phyloP scores from a whole-genome alignment of 495 filamentous ascomycete genomes.

The Parathielavia appendiculata region DNA sequence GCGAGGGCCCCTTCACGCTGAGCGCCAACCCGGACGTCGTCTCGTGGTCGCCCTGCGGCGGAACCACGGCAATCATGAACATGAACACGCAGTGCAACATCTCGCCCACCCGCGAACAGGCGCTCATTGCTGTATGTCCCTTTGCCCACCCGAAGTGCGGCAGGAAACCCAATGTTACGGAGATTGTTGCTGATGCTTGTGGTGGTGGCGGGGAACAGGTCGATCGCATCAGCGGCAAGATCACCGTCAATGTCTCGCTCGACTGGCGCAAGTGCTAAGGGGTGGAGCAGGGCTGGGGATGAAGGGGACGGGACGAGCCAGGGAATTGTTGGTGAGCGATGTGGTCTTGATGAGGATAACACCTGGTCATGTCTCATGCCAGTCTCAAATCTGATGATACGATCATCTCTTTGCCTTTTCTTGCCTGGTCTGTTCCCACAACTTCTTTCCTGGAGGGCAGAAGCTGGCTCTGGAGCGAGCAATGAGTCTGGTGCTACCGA shows the following conservation, averaged over 20 bases:
- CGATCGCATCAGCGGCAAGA: conserved; percentile 27
- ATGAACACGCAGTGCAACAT: conserved; percentile 31
- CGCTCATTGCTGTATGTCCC: conserved; percentile 23
- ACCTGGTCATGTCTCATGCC: too few relatives aligned
- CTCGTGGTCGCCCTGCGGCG: conserved; percentile 24
- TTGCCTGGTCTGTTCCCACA: too few relatives aligned
- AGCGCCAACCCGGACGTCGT: conserved; percentile 17
- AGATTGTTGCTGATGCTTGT: not conserved
- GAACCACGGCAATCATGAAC: conserved; percentile 25
- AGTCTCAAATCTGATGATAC: too few relatives aligned
- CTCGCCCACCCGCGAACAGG: conserved; percentile 19
- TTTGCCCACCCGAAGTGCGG: not conserved
- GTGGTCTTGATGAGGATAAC: not conserved
- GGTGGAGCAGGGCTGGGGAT: not conserved
- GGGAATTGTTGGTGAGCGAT: not conserved
- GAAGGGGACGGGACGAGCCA: not conserved
- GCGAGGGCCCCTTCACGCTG: conserved; percentile 22
- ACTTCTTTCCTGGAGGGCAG: too few relatives aligned
- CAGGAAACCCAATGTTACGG: not conserved
- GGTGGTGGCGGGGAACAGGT: conserved; percentile 11
- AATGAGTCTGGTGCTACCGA: too few relatives aligned
- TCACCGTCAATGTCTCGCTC: conserved; percentile 25
- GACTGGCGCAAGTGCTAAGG: conserved; percentile 24
- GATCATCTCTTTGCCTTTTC: too few relatives aligned
- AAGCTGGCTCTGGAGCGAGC: too few relatives aligned